Conservation (phyloP, 345 rosid genomes). For the Trapa incisa region DNA sequence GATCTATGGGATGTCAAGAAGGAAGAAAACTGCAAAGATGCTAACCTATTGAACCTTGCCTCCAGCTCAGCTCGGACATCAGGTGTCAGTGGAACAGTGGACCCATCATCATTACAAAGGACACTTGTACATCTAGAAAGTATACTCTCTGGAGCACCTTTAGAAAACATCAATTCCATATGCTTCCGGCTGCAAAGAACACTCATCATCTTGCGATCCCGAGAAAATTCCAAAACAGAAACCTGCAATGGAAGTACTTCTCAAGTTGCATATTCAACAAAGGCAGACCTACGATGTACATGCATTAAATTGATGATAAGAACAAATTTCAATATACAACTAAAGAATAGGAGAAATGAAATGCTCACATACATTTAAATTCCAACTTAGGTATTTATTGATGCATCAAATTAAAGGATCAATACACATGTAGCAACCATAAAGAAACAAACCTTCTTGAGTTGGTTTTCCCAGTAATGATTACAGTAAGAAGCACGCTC, state of each 20-base stretch:
- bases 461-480: constrained; percentile 90
- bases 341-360: neutral
- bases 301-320: neutral
- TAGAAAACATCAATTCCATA: constrained; percentile 62
- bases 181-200: constrained; percentile 76
- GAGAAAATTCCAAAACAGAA: constrained; percentile 82
- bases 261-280: neutral
- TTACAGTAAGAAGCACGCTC: constrained; percentile 98
- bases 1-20: neutral
- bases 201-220: constrained; percentile 99
- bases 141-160: constrained; percentile 97
- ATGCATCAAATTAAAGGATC: neutral
- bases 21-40: neutral
- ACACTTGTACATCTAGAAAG: constrained; percentile 69
- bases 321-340: neutral
- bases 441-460: constrained; percentile 46
- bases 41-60: constrained; percentile 43
- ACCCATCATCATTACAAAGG: constrained; percentile 78
- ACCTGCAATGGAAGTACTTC: constrained; percentile 38
- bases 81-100: constrained; percentile 63
- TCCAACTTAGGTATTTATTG: neutral
- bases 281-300: neutral
- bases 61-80: constrained; percentile 60
- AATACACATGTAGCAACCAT: neutral
- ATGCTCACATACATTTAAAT: neutral